Evolutionary conservation across 306 rosid genomes (phyloP), one percentile per base, ranked within the genome.

Genomic region (Gynostemma pentaphyllum): DNA sequence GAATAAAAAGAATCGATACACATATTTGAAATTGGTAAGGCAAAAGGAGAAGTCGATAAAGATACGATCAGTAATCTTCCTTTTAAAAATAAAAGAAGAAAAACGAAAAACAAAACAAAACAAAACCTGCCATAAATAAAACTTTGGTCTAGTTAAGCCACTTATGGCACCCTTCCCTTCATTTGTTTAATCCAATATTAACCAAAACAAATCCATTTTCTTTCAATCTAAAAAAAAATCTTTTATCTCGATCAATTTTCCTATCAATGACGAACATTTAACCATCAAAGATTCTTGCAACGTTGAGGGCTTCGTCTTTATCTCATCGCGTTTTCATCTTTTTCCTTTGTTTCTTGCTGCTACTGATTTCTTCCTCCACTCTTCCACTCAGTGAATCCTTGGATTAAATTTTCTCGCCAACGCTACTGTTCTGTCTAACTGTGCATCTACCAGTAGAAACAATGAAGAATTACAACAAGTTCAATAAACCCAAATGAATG

Each of bases 351-450:
- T 32, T 77, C 52, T 53, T 86, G n/a, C 41, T 69, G 72, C 71
- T 65, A 34, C 64, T 79, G 24, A 68, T 82, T 52, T 81, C 86
- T 72, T 52, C 71, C 67, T 73, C 87, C 46, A 67, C 42, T 6
- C 64, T 69, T 30, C 70, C 76, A 9, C 72, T 76, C 21, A 45
- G 61, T 3, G 83, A 76, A n/a, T n/a, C n/a, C 16, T 64, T 88
- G 64, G 94, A 84, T 88, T 90, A 24, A 66, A 76, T 22, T 72
- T 81, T 60, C 71, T 60, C 69, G 60, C 52, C 40, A 89, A 86
- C 74, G 63, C 80, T 32, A 79, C 96, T 1, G 36, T 57, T 27
- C 86, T 78, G 71, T 80, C 81, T 22, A 89, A 80, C 15, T 53
- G 54, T 70, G 94, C 74, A 21, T 82, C 99, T 9, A 57, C 57